These are phyloP conservation scores for Myxozyma melibiosi DNA, from an alignment of 805 yeast genomes.

Conservation along the genomic window DNA sequence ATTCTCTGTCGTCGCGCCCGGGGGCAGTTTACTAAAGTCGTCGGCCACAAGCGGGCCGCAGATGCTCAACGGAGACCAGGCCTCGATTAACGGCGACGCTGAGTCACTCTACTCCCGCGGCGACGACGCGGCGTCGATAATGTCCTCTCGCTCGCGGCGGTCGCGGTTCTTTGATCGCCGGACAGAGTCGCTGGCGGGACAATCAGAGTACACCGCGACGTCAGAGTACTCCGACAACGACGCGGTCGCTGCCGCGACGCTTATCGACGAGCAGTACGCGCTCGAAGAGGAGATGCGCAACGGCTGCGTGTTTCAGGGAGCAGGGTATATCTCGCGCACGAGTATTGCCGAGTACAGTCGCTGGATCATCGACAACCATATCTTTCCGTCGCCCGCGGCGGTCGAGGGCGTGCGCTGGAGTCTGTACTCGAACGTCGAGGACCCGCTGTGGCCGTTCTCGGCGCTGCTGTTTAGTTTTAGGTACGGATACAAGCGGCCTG, in stretches of 20 bases:
- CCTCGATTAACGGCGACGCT: conserved; percentile 5
- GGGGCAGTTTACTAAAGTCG: conserved; percentile 17
- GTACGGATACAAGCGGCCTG: conserved; percentile 21
- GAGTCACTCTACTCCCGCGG: conserved; percentile 27
- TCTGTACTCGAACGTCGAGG: conserved; percentile 18
- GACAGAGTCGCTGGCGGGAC: conserved; percentile 14
- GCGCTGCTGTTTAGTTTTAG: conserved; percentile 23
- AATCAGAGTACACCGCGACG: conserved; percentile 15
- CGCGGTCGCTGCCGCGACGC: conserved; percentile 1
- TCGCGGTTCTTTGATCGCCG: conserved; percentile 19
- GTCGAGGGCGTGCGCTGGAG: conserved; percentile 31
- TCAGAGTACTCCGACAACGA: conserved; percentile 19
- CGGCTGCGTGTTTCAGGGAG: conserved; percentile 32
- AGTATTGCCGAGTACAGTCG: conserved; percentile 28
- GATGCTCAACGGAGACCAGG: background rate
- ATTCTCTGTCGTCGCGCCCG: conserved; percentile 27
- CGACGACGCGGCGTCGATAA: conserved; percentile 26
- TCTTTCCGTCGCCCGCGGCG: conserved; percentile 27
- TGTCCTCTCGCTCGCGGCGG: conserved; percentile 26
- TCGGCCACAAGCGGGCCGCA: background rate
- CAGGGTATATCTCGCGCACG: conserved; percentile 28
- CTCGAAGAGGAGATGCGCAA: conserved; percentile 26
- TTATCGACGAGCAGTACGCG: conserved; percentile 13
- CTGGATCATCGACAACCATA: conserved; percentile 32
- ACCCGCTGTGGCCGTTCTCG: conserved; percentile 22